Evolutionary conservation across 495 filamentous ascomycete genomes (phyloP).

Genomic region (Penicillium pulvis): DNA sequence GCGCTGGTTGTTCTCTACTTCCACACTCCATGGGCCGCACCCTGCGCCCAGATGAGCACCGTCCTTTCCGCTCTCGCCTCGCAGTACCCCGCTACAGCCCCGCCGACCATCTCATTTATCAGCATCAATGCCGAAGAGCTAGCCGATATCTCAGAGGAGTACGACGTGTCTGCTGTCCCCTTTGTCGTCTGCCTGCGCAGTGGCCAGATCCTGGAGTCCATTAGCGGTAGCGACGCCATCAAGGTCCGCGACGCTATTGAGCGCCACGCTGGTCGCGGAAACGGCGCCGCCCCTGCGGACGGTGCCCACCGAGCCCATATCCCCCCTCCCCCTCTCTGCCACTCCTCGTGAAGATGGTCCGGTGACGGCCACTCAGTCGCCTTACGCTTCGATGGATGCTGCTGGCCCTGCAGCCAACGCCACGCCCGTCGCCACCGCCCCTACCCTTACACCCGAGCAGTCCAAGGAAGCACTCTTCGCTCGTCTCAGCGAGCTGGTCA

Average conservation of each 20-base stretch:
- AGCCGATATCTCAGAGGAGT: slow-evolving; percentile 80
- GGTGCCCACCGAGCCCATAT: slow-evolving; percentile 40
- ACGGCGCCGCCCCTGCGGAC: slow-evolving; percentile 23
- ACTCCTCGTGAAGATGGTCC: slow-evolving; percentile 46
- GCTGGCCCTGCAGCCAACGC: slow-evolving; percentile 35
- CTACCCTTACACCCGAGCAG: slow-evolving; percentile 51
- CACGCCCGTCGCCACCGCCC: slow-evolving; percentile 27
- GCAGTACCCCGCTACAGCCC: slow-evolving; percentile 69
- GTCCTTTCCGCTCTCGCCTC: slow-evolving; percentile 81
- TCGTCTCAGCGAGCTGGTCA: slow-evolving; percentile 77
- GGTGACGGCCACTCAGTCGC: slow-evolving; percentile 37
- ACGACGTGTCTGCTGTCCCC: slow-evolving; percentile 92
- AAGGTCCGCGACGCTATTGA: slow-evolving; percentile 83
- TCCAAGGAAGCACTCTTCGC: slow-evolving; percentile 77
- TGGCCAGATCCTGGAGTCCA: slow-evolving; percentile 69
- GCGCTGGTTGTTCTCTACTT: slow-evolving; percentile 85
- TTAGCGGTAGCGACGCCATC: slow-evolving; percentile 84
- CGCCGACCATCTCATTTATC: slow-evolving; percentile 75
- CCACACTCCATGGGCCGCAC: slow-evolving; percentile 95
- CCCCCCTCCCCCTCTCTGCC: slow-evolving; percentile 54
- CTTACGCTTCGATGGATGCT: slow-evolving; percentile 50
- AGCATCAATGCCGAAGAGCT: slow-evolving; percentile 88
- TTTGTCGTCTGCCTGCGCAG: slow-evolving; percentile 80
- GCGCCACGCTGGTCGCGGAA: slow-evolving; percentile 60
- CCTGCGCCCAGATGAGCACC: slow-evolving; percentile 89